Evolutionary conservation across 2,329 filamentous ascomycete species (phyloP), one percentile per base, ranked within the genome.

Genomic region (Diaporthe ilicicola): DNA sequence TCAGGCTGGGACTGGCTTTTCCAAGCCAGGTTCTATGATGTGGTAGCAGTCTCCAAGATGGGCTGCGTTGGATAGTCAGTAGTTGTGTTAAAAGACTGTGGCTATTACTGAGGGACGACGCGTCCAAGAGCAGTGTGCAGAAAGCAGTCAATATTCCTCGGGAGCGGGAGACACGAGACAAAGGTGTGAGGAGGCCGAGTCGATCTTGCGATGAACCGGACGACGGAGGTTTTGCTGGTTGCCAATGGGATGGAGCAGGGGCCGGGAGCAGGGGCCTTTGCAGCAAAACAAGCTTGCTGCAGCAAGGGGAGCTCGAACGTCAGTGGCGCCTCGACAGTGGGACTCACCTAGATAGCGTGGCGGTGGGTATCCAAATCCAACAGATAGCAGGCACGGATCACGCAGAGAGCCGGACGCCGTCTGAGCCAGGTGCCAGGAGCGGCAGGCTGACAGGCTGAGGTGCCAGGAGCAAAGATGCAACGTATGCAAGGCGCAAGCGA

Each of bases 251-350:
- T 37, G 44, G 59, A 50, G 59, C 59, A 48, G 59, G 59, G 59
- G 32, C 32, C 32, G 32, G 44, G 59, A 37, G 59, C 42, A 48
- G 59, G 59, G 59, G 29, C 29, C 27, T 42, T 51, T 54, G 51
- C 61, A 22, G 50, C 66, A 69, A 69, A 72, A 59, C 70, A 72
- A 70, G 70, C 66, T 59, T 59, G 66, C 66, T 54, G 62, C 62
- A 59, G 66, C 56, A 39, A 42, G 56, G 66, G 27, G 55, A 69
- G 70, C 70, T 72, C 59, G 66, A 54, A 72, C 70, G 66, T 72
- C 70, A 72, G 66, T 65, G 70, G 70, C 69, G 69, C 50, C 66
- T 34, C 34, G 19, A 53, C 27, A 46, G 70, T 71, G 70, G 70
- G 44, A 61, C 53, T 37, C 42, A 48, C 51, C 46, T 39, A 29